Base-by-base conservation (phyloP, 768 basidiomycete species). In the Amanita rubescens region DNA sequence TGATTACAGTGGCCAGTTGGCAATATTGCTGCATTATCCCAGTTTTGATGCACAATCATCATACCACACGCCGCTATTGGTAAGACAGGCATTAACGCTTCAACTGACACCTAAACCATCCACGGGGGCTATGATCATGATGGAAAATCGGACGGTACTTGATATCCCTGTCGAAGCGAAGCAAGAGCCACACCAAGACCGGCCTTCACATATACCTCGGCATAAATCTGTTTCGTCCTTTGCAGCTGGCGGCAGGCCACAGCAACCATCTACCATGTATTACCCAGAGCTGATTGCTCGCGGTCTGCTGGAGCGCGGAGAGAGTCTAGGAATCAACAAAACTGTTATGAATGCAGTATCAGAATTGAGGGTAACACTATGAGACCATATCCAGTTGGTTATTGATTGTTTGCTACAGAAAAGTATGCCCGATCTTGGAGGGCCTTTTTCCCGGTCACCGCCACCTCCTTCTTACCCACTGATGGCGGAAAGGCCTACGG, bases 1-100 rank as follows among this genome's bases (percentile, higher is more conserved):
- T 11, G 94, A 95, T 67, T 95, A 95, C 66, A 90, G 84, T 52
- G 79, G 76, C 1, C 87, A 96, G 60, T 73, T 99, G 24, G 92
- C 91, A 20, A 74, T 77, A 53, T 77, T 98, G 17, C 72, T 99
- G 34, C 90, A 90, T 51, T 98, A 97, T 68, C 92, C 95, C 12
- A 25, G 14, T 25, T 17, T 27, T 27, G 52, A 53, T 8, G 12
- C n/a, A 17, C 62, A 64, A 32, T 65, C 72, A 35, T 19, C 38
- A 9, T 22, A 69, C 70, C 38, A 67, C 67, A 22, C 71, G 73
- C 9, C 78, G 82, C 63, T 87, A 85, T 55, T 99, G 17, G 66
- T 98, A 14, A 80, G 82, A 30, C 96, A 99, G 67, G 95, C 95
- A 0, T 63, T 90, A 38, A 79, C 82, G 10, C 68, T 97, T 12